phyloP scores from a whole-genome alignment of 768 basidiomycete genomes.

The Pisolithus sp. region DNA sequence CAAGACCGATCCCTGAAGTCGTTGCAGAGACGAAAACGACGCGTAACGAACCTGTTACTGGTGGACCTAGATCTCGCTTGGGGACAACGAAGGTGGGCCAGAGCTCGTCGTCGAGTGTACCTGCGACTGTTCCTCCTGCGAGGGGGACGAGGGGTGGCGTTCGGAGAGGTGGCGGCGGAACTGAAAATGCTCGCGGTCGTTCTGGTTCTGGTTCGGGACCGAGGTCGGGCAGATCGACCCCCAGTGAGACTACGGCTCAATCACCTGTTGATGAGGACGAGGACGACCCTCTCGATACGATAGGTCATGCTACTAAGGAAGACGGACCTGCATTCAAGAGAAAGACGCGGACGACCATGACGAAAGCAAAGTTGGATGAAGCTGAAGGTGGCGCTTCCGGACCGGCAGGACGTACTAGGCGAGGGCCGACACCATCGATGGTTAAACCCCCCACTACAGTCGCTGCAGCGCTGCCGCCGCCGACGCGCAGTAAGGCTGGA shows the following conservation, averaged over 20 bases:
- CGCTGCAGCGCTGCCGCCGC: background rate
- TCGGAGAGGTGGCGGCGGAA: background rate
- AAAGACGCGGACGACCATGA: background rate
- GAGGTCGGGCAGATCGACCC: background rate
- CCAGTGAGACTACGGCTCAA: background rate
- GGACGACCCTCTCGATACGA: background rate
- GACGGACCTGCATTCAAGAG: background rate
- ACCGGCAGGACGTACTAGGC: background rate
- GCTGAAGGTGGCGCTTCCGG: background rate
- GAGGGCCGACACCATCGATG: background rate
- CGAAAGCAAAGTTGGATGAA: background rate
- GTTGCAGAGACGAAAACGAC: background rate
- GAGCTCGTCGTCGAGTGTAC: background rate
- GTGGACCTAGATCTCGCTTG: too few species aligned
- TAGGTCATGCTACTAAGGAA: background rate
- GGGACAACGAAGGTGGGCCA: background rate
- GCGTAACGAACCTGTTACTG: background rate
- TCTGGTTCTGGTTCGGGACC: background rate
- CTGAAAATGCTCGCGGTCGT: too few species aligned
- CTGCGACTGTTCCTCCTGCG: background rate
- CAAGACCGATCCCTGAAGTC: background rate
- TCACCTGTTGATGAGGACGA: constrained; percentile 4
- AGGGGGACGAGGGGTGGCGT: background rate
- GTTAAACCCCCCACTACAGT: background rate
- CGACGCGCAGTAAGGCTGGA: background rate